Evolutionary conservation across 1,139 yeast genomes (phyloP).

Genomic region (Candida gigantensis): DNA sequence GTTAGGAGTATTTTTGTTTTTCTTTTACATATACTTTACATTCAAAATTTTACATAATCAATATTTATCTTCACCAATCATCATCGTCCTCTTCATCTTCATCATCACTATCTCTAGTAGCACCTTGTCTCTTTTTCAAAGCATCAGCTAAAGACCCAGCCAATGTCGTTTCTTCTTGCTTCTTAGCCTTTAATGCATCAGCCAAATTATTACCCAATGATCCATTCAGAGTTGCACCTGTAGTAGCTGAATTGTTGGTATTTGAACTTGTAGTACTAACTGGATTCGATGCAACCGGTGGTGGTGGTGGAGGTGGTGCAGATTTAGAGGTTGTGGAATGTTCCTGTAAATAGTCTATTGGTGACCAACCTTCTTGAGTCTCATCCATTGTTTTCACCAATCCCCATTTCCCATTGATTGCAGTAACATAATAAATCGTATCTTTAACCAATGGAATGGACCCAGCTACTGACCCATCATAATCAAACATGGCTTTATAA

Average conservation of each 20-base stretch:
- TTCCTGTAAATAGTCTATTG: constrained; percentile 83
- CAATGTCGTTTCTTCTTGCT: constrained; percentile 61
- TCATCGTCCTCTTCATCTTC: constrained; percentile 75
- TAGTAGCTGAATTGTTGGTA: constrained; percentile 16
- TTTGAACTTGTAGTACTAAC: constrained; percentile 16
- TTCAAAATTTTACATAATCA: no score
- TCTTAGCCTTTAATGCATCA: constrained; percentile 68
- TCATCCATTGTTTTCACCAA: constrained; percentile 78
- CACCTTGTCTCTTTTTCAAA: constrained; percentile 78
- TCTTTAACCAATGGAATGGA: constrained; percentile 78
- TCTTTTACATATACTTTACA: no score
- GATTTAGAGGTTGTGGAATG: constrained; percentile 34
- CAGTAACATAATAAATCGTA: constrained; percentile 68
- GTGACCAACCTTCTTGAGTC: constrained; percentile 93
- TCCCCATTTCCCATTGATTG: constrained; percentile 86
- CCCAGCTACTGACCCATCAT: constrained; percentile 81
- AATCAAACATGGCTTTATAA: constrained; percentile 85
- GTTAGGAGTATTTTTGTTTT: no score
- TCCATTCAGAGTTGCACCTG: constrained; percentile 14
- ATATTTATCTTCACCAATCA: constrained; percentile 31
- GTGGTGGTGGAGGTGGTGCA: constrained; percentile 40
- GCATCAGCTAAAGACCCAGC: constrained; percentile 93
- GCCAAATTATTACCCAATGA: constrained; percentile 68
- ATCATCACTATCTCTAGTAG: constrained; percentile 70
- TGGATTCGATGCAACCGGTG: constrained; percentile 11